These are phyloP conservation scores for Cercospora zeina DNA, from an alignment of 2,329 filamentous ascomycete genomes.

Conservation along the genomic window DNA sequence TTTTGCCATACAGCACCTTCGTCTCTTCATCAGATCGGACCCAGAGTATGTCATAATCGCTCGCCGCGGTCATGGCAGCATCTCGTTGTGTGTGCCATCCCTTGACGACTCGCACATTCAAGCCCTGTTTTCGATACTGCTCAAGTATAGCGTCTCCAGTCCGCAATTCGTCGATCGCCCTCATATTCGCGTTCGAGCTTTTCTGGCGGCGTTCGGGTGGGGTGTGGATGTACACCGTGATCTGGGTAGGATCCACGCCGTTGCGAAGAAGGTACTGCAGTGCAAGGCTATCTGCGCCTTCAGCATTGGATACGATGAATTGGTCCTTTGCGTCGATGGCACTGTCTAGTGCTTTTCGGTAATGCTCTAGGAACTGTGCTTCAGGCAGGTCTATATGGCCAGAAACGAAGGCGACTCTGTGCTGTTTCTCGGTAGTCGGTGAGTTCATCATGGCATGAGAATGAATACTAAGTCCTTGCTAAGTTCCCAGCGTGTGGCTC, in stretches of 20 bases:
- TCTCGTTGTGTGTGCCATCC: conserved; percentile 14
- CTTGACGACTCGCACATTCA: conserved; percentile 9
- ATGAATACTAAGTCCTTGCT: not conserved
- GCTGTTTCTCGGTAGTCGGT: not conserved
- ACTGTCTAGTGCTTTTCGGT: not conserved
- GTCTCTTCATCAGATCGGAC: conserved; percentile 15
- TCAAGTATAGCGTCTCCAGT: not conserved
- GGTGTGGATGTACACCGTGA: conserved; percentile 10
- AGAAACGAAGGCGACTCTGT: conserved; percentile 11
- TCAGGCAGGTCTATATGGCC: conserved; percentile 19
- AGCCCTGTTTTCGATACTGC: not conserved
- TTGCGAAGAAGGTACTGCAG: conserved; percentile 7
- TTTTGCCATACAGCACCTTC: conserved; percentile 10
- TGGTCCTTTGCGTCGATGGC: conserved; percentile 1
- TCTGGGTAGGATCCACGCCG: not conserved
- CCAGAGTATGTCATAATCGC: conserved; percentile 19
- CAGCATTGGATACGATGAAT: conserved; percentile 13
- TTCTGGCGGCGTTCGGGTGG: not conserved
- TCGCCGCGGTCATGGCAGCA: conserved; percentile 8
- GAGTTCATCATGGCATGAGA: not conserved
- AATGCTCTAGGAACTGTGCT: conserved; percentile 5
- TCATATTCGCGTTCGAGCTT: not conserved
- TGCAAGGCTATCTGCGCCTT: conserved; percentile 9
- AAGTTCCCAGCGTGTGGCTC: not conserved
- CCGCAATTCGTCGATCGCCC: not conserved